These are phyloP conservation scores for Trametes meyenii DNA, from an alignment of 768 basidiomycete genomes.

Conservation along the genomic window DNA sequence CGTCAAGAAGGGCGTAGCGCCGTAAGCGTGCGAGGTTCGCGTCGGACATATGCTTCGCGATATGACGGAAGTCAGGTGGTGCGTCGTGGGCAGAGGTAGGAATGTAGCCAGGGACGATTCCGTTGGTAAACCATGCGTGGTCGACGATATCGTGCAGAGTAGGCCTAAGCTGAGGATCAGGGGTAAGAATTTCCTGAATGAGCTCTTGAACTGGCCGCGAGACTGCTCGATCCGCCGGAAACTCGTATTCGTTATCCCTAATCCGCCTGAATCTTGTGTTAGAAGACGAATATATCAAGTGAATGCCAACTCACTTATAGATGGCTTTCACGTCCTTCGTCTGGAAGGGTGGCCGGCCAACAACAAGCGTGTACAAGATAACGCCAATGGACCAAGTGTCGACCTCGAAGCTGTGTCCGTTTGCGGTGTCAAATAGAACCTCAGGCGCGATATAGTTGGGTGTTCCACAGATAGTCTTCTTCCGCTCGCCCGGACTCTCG, in stretches of 20 bases:
- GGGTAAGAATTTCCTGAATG: constrained; percentile 83
- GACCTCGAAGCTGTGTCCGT: constrained; percentile 97
- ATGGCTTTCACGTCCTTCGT: constrained; percentile 97
- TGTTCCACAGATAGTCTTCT: constrained; percentile 99
- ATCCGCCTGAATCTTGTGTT: constrained; percentile 65
- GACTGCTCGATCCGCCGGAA: constrained; percentile 76
- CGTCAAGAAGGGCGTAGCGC: constrained; percentile 63
- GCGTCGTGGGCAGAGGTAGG: constrained; percentile 77
- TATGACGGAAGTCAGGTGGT: constrained; percentile 74
- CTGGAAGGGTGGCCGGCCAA: constrained; percentile 98
- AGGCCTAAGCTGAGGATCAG: constrained; percentile 80
- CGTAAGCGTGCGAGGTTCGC: constrained; percentile 73
- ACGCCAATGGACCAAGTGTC: constrained; percentile 98
- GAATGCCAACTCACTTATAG: constrained; percentile 67
- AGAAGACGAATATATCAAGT: background rate
- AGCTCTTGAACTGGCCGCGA: constrained; percentile 75
- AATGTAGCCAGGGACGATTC: constrained; percentile 80
- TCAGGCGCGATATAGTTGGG: constrained; percentile 99
- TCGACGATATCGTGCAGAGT: constrained; percentile 83
- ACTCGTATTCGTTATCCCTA: constrained; percentile 90
- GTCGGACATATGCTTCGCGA: constrained; percentile 61
- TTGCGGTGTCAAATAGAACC: constrained; percentile 92
- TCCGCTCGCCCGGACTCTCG: constrained; percentile 93
- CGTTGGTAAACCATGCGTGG: constrained; percentile 81
- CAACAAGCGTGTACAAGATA: constrained; percentile 90